A percentile compares a stretch with the other conserved stretches of the same genome.
Evolutionary conservation across 83 land plant species (phyloP).

Genomic region (Picea abies): DNA sequence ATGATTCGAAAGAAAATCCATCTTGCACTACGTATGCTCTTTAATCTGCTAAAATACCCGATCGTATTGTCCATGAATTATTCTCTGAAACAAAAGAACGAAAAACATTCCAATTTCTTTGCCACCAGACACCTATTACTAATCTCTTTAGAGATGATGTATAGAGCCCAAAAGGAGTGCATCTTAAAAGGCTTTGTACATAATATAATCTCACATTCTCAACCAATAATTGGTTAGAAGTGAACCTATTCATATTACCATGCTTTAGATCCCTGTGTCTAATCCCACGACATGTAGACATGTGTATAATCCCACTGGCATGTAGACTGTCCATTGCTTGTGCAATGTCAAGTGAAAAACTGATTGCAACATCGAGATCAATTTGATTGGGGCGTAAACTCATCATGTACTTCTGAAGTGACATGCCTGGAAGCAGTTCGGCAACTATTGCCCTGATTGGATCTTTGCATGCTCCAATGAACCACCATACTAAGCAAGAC

Average conservation of each 20-base stretch:
- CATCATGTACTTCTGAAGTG: slow-evolving; percentile 61
- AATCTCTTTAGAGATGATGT: neutral
- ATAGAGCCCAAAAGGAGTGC: neutral
- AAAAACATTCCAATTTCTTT: no score
- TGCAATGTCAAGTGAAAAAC: slow-evolving; percentile 78
- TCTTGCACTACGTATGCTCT: neutral
- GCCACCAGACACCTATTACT: neutral
- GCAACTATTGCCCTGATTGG: slow-evolving; percentile 74
- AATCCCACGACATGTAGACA: slow-evolving; percentile 44
- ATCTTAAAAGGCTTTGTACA: neutral
- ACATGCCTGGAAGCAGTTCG: slow-evolving; percentile 66
- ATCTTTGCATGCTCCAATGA: slow-evolving; percentile 85
- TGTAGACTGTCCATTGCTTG: slow-evolving; percentile 80
- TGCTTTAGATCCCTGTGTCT: slow-evolving; percentile 84
- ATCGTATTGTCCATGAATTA: no score
- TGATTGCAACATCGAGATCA: slow-evolving; percentile 53
- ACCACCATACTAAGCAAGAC: slow-evolving; percentile 27
- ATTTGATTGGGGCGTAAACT: slow-evolving; percentile 48
- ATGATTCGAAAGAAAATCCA: neutral
- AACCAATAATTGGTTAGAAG: neutral
- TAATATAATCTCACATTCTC: neutral
- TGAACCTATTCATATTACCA: slow-evolving; percentile 39
- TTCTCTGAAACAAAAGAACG: no score
- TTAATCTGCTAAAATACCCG: neutral
- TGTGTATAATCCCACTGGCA: slow-evolving; percentile 79